Evolutionary conservation across 2,329 filamentous ascomycete genomes (phyloP).

Genomic region (Colletotrichum sp.): DNA sequence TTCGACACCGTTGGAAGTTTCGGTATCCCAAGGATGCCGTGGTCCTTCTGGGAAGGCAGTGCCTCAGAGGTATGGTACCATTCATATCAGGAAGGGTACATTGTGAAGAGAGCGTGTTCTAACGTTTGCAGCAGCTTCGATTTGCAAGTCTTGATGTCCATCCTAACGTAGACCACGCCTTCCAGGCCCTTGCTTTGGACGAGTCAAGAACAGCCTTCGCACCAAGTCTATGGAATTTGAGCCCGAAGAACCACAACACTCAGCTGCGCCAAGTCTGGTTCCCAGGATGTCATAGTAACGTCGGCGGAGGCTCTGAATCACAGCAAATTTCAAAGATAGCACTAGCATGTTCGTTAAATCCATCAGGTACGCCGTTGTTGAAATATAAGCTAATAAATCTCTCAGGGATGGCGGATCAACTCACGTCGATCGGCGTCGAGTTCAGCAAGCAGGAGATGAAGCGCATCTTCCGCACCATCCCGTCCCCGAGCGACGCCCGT

Average conservation of each 20-base stretch:
- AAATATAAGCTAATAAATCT: neutral
- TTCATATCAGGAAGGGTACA: accelerated
- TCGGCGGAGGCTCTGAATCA: constrained; percentile 59
- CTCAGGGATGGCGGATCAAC: constrained; percentile 27
- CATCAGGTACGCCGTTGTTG: too few species aligned
- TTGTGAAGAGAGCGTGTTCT: neutral
- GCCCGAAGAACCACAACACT: constrained; percentile 14
- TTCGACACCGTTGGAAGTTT: constrained; percentile 58
- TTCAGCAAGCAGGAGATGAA: constrained; percentile 26
- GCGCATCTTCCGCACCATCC: constrained; percentile 22
- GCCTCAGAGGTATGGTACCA: neutral
- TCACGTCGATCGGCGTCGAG: constrained; percentile 27
- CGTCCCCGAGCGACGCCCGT: neutral
- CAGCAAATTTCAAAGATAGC: constrained; percentile 28
- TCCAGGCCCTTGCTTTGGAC: constrained; percentile 60
- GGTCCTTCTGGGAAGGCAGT: neutral
- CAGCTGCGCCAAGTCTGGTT: constrained; percentile 49
- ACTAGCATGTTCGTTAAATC: constrained; percentile 22
- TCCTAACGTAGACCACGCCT: constrained; percentile 52
- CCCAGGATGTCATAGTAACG: constrained; percentile 64
- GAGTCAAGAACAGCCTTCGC: constrained; percentile 46
- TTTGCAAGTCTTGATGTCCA: constrained; percentile 23
- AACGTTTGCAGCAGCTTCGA: constrained; percentile 1
- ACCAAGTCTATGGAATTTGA: constrained; percentile 32
- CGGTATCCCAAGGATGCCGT: constrained; percentile 29